Percentiles rank a stretch among this genome's conserved stretches.
Conservation (phyloP, 495 filamentous ascomycete genomes). For the Penicillium salamii region DNA sequence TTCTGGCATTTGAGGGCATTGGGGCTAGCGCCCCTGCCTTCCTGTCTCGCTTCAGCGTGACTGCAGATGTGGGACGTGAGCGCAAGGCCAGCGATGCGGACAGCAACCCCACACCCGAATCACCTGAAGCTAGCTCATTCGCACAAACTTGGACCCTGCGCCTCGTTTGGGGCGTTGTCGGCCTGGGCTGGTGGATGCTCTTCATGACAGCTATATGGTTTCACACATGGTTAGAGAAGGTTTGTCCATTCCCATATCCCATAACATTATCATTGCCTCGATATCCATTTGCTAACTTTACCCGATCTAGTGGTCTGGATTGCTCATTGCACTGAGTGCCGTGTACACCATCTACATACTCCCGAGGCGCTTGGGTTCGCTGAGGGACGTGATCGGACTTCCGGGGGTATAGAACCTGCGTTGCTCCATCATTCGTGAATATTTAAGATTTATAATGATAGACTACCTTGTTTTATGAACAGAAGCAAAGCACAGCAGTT, state of each 20-base stretch:
- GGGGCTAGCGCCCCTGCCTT: conserved; percentile 53
- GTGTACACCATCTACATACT: conserved; percentile 76
- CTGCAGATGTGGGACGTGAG: conserved; percentile 40
- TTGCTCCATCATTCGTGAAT: conserved; percentile 6
- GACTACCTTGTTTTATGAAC: conserved; percentile 4
- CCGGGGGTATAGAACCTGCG: conserved; percentile 60
- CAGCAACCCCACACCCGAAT: background rate
- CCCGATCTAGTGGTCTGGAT: conserved; percentile 60
- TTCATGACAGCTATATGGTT: conserved; percentile 98
- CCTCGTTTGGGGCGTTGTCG: conserved; percentile 45
- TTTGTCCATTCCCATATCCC: conserved; percentile 26
- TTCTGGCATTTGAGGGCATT: conserved; percentile 75
- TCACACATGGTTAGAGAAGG: conserved; percentile 98
- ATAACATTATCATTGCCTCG: no score
- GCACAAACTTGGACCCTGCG: conserved; percentile 49
- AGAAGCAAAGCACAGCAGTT: background rate
- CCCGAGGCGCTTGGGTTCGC: conserved; percentile 59
- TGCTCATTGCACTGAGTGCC: conserved; percentile 63
- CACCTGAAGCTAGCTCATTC: conserved; percentile 16
- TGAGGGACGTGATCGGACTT: conserved; percentile 68
- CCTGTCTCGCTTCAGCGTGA: conserved; percentile 12
- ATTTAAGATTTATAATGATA: conserved; percentile 15
- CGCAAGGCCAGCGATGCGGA: conserved; percentile 42
- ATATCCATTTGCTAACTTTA: conserved; percentile 21
- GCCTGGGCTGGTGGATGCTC: conserved; percentile 86